These are phyloP conservation scores for Arthroderma sp. DNA, from an alignment of 2,329 filamentous ascomycete species.

Conservation along the genomic window DNA sequence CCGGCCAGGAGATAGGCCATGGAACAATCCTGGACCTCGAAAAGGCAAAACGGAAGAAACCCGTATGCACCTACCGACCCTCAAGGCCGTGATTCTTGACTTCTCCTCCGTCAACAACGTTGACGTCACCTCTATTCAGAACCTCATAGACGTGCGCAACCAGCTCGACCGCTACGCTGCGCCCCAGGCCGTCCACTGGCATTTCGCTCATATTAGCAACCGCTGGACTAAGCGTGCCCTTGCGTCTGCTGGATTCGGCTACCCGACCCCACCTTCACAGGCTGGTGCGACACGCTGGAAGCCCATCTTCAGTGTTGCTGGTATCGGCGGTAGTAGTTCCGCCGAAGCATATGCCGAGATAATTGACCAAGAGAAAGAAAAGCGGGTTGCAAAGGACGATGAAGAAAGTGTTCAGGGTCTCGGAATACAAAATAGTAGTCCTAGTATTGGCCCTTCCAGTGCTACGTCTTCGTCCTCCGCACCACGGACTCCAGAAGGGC, in stretches of 20 bases:
- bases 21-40: constrained; percentile 81
- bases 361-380: constrained; percentile 43
- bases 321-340: constrained; percentile 59
- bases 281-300: constrained; percentile 61
- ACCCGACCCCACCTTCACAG: constrained; percentile 47
- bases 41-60: constrained; percentile 40
- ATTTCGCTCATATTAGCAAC: constrained; percentile 87
- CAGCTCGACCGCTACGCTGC: constrained; percentile 76
- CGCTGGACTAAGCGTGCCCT: constrained; percentile 89
- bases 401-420: constrained; percentile 11
- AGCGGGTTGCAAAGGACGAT: constrained; percentile 10
- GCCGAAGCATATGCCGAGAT: constrained; percentile 57
- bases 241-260: constrained; percentile 76
- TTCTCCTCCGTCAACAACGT: constrained; percentile 90
- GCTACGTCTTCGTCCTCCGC: background rate
- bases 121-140: constrained; percentile 83
- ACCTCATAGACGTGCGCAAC: constrained; percentile 86
- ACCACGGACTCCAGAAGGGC: background rate
- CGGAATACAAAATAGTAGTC: background rate
- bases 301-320: constrained; percentile 87
- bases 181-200: constrained; percentile 81
- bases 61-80: constrained; percentile 45
- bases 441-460: background rate
- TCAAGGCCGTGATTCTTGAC: constrained; percentile 86
- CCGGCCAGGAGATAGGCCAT: constrained; percentile 65